A percentile compares a stretch with the other conserved stretches of the same genome.
Evolutionary conservation across 495 filamentous ascomycete genomes (phyloP).

Genomic region (Daldinia concentrica): DNA sequence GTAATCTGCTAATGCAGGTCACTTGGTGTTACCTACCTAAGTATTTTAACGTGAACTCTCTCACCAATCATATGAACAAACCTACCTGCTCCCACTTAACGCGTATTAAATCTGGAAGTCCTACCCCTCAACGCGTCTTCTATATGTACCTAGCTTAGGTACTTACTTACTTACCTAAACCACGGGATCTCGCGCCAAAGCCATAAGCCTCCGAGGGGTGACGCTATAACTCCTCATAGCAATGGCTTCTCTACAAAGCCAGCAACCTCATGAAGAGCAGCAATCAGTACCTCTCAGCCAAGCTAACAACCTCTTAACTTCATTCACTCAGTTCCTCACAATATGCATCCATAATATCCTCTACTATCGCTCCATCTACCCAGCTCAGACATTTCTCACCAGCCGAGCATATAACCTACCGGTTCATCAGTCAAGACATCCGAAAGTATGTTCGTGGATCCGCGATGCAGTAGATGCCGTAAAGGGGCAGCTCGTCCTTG

Average conservation of each 20-base stretch:
- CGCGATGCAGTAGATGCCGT: constrained; percentile 82
- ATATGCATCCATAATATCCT: constrained; percentile 94
- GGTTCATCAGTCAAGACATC: constrained; percentile 88
- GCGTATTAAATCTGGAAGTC: constrained; percentile 1
- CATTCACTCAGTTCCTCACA: constrained; percentile 81
- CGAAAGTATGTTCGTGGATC: constrained; percentile 91
- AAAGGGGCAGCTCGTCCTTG: constrained; percentile 75
- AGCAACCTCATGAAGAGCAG: constrained; percentile 25
- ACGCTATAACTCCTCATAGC: not conserved
- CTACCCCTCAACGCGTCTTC: constrained; percentile 36
- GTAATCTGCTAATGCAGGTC: not conserved
- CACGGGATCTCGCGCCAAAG: not conserved
- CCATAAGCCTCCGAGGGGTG: not conserved
- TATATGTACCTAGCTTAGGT: not conserved
- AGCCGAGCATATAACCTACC: constrained; percentile 88
- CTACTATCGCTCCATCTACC: constrained; percentile 87
- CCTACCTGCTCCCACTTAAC: constrained; percentile 23
- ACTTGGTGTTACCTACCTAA: not conserved
- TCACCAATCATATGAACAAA: not conserved
- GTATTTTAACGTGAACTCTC: not conserved
- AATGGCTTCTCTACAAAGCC: constrained; percentile 9
- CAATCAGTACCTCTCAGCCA: constrained; percentile 45
- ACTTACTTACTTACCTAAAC: not conserved
- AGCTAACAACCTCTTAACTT: constrained; percentile 59
- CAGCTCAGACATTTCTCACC: constrained; percentile 78